phyloP scores from a whole-genome alignment of 495 filamentous ascomycete genomes.

The Aspergillus baeticus region DNA sequence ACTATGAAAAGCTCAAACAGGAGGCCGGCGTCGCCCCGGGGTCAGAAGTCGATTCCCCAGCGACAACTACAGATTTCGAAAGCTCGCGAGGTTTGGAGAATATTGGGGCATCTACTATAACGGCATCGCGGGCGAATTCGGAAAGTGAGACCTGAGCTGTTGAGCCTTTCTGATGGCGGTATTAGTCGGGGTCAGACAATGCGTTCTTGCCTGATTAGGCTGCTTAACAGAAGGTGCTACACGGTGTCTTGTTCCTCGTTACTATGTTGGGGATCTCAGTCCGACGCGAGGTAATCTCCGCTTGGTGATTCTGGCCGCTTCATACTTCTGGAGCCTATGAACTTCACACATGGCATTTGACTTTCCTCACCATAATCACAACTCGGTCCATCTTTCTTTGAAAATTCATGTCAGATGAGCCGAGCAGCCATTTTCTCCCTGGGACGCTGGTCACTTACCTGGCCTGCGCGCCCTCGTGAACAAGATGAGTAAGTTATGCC shows the following conservation, averaged over 20 bases:
- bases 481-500: constrained; percentile 20
- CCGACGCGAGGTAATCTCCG: background rate
- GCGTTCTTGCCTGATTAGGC: background rate
- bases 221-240: background rate
- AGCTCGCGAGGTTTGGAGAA: constrained; percentile 43
- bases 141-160: constrained; percentile 25
- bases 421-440: constrained; percentile 19
- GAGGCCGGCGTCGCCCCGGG: constrained; percentile 48
- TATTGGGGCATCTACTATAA: constrained; percentile 35
- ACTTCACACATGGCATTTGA: background rate
- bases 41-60: constrained; percentile 26
- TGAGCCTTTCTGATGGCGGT: background rate
- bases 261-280: background rate
- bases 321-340: background rate
- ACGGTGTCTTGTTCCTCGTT: background rate
- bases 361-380: background rate
- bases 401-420: constrained; percentile 15
- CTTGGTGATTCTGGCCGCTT: background rate
- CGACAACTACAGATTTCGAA: constrained; percentile 27
- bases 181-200: background rate
- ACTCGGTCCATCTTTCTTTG: background rate
- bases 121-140: constrained; percentile 25
- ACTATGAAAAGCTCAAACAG: constrained; percentile 62
- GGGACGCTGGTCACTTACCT: constrained; percentile 19
- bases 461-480: constrained; percentile 5